Evolutionary conservation across 768 basidiomycete genomes (phyloP), one percentile per base, ranked within the genome.

Genomic region (Termitomyces sp.): DNA sequence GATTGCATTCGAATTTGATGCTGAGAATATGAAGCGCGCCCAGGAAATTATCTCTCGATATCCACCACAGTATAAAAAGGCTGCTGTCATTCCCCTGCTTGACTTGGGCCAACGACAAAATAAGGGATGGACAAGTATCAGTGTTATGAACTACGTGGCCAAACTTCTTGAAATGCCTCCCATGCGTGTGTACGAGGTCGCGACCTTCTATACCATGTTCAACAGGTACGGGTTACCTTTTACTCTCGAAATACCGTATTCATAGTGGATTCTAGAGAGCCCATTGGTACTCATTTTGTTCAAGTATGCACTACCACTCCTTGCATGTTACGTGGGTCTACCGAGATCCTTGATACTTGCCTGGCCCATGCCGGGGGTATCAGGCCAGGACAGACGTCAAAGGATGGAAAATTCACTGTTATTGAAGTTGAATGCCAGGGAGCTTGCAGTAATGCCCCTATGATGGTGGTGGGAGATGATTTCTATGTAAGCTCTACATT

Each of bases 191-290:
- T 99, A 99, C 71, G 97, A 99, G 74, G 97, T 99, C 51, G 96
- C 96, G 18, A 95, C 94, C 14, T 99, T 99, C 78, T 99, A 99
- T 75, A 99, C 97, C 65, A 98, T 99, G 96, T 98, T 98, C 82
- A 99, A 98, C 79, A 85, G 95, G 93, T 93, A 58, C 67, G 83
- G 26, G 36, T n/a, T 44, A 14, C 46, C 8, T 32, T 44, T 36
- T 37, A 8, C n/a, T 16, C 10, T 26, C 13, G n/a, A 45, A 32
- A 30, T 6, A 50, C 4, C 6, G 39, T 34, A 9, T 34, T 42
- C 46, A 55, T 32, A 40, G n/a, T 40, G 3, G 14, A 53, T 50
- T 48, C 10, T 59, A 95, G 94, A 54, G 95, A 97, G 74, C 96
- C 95, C 5, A 93, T 98, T 55, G 95, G 93, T 27, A 76, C 90